Evolutionary conservation across 208 protist genomes (phyloP).

Genomic region (Angomonas desouzai): DNA sequence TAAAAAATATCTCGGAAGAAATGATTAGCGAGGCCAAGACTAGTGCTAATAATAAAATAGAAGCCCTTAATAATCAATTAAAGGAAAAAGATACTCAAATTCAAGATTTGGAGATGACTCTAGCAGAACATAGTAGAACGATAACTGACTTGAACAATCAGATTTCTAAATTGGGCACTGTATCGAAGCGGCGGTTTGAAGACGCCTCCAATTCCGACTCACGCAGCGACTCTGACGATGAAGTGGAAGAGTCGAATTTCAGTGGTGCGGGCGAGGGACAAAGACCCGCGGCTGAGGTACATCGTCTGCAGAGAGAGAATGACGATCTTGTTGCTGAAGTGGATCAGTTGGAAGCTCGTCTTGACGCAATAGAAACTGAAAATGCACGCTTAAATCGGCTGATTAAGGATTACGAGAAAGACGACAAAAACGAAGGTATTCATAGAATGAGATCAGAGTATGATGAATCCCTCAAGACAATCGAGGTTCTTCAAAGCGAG

Average conservation of each 20-base stretch:
- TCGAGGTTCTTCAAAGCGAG: conserved; percentile 75
- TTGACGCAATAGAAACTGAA: conserved; percentile 64
- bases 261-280: neutral
- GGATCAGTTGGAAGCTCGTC: conserved; percentile 59
- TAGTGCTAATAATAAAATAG: conserved; percentile 30
- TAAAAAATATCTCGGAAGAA: conserved; percentile 51
- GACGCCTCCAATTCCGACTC: conserved; percentile 8
- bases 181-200: conserved; percentile 18
- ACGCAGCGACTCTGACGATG: neutral
- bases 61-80: conserved; percentile 35
- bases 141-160: conserved; percentile 35
- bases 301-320: conserved; percentile 53
- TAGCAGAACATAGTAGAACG: conserved; percentile 46
- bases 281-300: conserved; percentile 3
- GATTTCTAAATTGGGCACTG: conserved; percentile 30
- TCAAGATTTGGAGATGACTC: conserved; percentile 31
- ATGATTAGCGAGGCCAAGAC: conserved; percentile 58
- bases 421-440: conserved; percentile 55
- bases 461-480: conserved; percentile 42
- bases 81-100: conserved; percentile 41
- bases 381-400: conserved; percentile 48
- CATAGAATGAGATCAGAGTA: conserved; percentile 54
- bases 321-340: conserved; percentile 63
- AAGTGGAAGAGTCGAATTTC: neutral
- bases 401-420: conserved; percentile 72